Evolutionary conservation across 192 early-diverging fungal genomes (phyloP).

Genomic region (Coemansia sp.): DNA sequence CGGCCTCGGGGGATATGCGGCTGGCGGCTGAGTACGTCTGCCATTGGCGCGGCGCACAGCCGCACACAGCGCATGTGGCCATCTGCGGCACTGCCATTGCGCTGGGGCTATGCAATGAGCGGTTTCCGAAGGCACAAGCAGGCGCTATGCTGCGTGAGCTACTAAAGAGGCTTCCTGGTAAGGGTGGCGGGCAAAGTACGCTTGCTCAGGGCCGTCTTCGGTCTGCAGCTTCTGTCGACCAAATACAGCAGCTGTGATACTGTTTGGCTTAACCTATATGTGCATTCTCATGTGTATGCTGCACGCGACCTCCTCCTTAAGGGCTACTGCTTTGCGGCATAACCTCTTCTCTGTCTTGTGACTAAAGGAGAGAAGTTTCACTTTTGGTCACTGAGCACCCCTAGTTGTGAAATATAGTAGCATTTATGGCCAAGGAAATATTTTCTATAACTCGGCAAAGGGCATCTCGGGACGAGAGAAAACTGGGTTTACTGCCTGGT

Average conservation of each 20-base stretch:
- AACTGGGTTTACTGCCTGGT: no score
- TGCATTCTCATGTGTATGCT: no score
- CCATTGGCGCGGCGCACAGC: conserved; percentile 27
- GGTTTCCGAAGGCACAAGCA: conserved; percentile 73
- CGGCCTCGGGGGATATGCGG: conserved; percentile 7
- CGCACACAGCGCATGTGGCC: conserved; percentile 51
- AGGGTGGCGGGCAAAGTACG: conserved; percentile 35
- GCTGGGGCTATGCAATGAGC: conserved; percentile 72
- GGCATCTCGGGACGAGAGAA: no score
- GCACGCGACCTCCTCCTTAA: no score
- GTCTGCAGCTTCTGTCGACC: conserved; percentile 15
- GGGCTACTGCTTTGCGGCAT: no score
- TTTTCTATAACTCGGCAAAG: no score
- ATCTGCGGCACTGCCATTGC: conserved; percentile 73
- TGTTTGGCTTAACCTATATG: no score
- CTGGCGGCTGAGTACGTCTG: conserved; percentile 33
- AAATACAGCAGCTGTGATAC: conserved; percentile 3
- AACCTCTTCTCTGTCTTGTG: no score
- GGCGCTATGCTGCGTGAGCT: conserved; percentile 67
- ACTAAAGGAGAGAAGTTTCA: no score
- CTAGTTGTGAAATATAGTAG: no score
- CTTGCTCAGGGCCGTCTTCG: conserved; percentile 35
- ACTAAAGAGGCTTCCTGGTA: conserved; percentile 62
- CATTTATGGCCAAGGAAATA: no score
- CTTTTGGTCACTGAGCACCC: no score